These are phyloP conservation scores for Penicillium bialowiezense DNA, from an alignment of 495 filamentous ascomycete species.

Conservation along the genomic window DNA sequence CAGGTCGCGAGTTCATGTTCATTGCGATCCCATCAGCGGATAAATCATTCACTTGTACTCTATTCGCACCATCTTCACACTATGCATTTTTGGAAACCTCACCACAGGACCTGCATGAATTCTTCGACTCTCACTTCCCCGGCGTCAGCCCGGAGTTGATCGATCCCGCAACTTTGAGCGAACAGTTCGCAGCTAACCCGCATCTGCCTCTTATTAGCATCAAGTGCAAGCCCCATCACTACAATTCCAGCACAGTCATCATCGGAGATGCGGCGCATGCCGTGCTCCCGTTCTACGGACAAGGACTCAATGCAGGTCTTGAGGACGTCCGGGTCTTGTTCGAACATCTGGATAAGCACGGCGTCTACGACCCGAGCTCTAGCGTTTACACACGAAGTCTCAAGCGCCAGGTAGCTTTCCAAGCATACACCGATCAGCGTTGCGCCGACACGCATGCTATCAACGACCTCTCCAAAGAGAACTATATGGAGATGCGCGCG, in stretches of 20 bases:
- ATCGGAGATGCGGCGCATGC: constrained; percentile 95
- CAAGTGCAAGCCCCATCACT: constrained; percentile 87
- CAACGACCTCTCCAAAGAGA: constrained; percentile 86
- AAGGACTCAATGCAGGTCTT: constrained; percentile 85
- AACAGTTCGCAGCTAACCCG: constrained; percentile 74
- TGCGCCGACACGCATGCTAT: constrained; percentile 80
- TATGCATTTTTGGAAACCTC: constrained; percentile 54
- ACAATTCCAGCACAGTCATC: constrained; percentile 71
- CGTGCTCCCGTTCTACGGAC: constrained; percentile 93
- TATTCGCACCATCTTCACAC: constrained; percentile 70
- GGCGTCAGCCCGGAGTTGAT: constrained; percentile 83
- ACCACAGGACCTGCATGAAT: constrained; percentile 55
- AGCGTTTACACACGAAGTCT: constrained; percentile 38
- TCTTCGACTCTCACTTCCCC: constrained; percentile 80
- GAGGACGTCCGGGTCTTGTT: constrained; percentile 84
- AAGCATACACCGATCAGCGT: constrained; percentile 69
- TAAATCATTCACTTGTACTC: constrained; percentile 89
- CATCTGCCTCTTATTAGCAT: constrained; percentile 91
- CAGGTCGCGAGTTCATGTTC: constrained; percentile 90
- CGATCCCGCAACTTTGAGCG: constrained; percentile 57
- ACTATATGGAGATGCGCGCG: constrained; percentile 90
- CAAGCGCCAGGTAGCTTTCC: constrained; percentile 57
- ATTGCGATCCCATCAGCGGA: constrained; percentile 90
- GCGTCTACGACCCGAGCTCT: constrained; percentile 33
- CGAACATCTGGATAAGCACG: constrained; percentile 64